Percentiles rank a stretch among this genome's conserved stretches.
phyloP scores from a whole-genome alignment of 768 basidiomycete species.

The Asterophora lycoperdoides region DNA sequence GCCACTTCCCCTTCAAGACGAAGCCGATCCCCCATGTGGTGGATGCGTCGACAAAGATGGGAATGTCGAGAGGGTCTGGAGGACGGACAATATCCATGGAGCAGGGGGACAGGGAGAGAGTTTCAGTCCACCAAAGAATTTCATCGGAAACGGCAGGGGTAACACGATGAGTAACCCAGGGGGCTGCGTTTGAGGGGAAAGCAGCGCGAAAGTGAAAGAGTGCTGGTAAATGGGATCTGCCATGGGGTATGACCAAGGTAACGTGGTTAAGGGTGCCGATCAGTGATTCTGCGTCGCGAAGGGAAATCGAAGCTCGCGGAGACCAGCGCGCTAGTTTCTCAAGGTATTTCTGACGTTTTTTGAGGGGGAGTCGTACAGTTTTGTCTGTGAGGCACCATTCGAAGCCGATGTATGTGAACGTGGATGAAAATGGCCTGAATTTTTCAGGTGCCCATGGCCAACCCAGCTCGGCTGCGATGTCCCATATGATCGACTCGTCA shows the following conservation, averaged over 20 bases:
- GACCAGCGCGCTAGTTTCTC: slow-evolving; percentile 21
- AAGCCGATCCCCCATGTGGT: no score
- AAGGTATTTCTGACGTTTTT: no score
- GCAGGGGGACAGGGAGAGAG: slow-evolving; percentile 3
- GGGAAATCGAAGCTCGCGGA: slow-evolving; percentile 3
- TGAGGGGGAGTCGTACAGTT: not conserved
- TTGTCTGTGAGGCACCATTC: not conserved
- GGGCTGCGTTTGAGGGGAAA: slow-evolving; percentile 16
- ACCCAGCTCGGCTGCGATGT: not conserved
- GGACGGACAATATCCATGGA: slow-evolving; percentile 1
- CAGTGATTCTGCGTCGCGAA: slow-evolving; percentile 22
- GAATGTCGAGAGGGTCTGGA: no score
- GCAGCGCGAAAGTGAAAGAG: slow-evolving; percentile 24
- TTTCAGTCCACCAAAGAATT: slow-evolving; percentile 24
- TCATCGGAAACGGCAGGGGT: slow-evolving; percentile 15
- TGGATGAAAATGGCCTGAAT: not conserved
- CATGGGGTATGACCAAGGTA: slow-evolving; percentile 25
- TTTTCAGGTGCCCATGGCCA: slow-evolving; percentile 1
- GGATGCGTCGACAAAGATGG: slow-evolving; percentile 32
- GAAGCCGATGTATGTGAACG: no score
- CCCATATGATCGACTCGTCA: not conserved
- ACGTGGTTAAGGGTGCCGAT: slow-evolving; percentile 35
- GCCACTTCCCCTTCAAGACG: no score
- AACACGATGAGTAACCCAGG: slow-evolving; percentile 14
- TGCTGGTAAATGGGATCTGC: no score